Base-by-base conservation (phyloP, 2,329 filamentous ascomycete species). In the Geoglossum cookeanum region DNA sequence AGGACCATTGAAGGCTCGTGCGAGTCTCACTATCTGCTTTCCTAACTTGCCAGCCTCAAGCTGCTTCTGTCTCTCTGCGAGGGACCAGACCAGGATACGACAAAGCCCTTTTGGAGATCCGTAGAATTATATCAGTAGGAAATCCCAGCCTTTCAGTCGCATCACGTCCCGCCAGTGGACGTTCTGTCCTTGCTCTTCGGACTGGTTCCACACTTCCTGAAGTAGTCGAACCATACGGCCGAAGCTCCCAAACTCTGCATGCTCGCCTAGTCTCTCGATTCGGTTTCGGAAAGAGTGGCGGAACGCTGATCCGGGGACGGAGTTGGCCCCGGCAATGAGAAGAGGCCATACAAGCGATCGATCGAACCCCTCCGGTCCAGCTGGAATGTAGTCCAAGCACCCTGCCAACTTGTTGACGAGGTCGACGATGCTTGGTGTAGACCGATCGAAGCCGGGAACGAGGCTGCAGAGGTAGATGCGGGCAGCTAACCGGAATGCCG, bases 381-480 rank as follows among this genome's bases (percentile, higher is more conserved):
- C 78, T 27, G 92, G 92, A 62, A 98, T 90, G 68, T 80, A 85
- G 58, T 85, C 80, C 61, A 97, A 82, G 39, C 85, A 80, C 58
- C 80, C 78, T 30, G 84, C 81, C 60, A 96, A 80, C 65, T 87
- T 86, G 59, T 85, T 79, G 47, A 96, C 80, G 29, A 97, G 77
- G 62, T 83, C 83, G 64, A 84, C 75, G 65, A 83, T 90, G 67
- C 83, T 87, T 7, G 75, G 74, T 64, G 92, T 84, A 58, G 76
- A 77, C 53, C 85, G 85, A 64, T 84, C 82, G 71, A 91, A 92
- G 58, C 89, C 89, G 0, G 91, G 91, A 0, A 97, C 87, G 39
- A 98, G 77, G 66, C 87, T 90, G 80, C 89, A 95, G n/a, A 97
- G 82, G 71, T 96, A 96, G 72, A 98, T 89, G 66, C 91, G 85